A percentile compares a stretch with the other conserved stretches of the same genome.
These are phyloP conservation scores for Wakefieldia striispora DNA, from an alignment of 768 basidiomycete species.

Conservation along the genomic window DNA sequence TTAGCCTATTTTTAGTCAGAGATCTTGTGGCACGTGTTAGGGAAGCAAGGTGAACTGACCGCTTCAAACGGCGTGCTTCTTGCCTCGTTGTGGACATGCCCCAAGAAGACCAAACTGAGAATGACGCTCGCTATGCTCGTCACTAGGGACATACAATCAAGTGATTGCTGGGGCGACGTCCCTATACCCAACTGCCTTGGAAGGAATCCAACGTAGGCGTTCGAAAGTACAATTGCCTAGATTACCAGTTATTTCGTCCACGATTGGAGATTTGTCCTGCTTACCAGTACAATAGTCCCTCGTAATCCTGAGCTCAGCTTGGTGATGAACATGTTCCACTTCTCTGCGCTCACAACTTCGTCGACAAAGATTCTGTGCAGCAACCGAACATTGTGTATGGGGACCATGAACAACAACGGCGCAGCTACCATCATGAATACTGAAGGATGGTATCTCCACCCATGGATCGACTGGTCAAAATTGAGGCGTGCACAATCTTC, in stretches of 20 bases:
- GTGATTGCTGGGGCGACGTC: constrained; percentile 33
- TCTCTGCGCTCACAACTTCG: constrained; percentile 35
- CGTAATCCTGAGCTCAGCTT: constrained; percentile 49
- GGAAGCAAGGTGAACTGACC: constrained; percentile 27
- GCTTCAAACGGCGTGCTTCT: constrained; percentile 31
- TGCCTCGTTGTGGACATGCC: constrained; percentile 37
- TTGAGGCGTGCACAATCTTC: constrained; percentile 43
- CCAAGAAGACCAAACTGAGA: constrained; percentile 41
- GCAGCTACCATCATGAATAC: constrained; percentile 38
- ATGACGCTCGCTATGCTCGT: constrained; percentile 42
- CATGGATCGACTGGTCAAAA: constrained; percentile 32
- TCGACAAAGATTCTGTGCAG: constrained; percentile 53
- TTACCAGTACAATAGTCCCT: constrained; percentile 52
- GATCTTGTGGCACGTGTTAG: neutral
- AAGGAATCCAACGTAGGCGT: constrained; percentile 60
- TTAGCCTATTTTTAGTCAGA: constrained; percentile 10
- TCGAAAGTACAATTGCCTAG: constrained; percentile 56
- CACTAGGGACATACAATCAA: constrained; percentile 44
- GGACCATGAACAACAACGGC: constrained; percentile 48
- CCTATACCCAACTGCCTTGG: constrained; percentile 38
- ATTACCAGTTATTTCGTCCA: neutral
- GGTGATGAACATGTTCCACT: constrained; percentile 45
- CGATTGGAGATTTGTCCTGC: constrained; percentile 8
- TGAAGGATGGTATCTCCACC: constrained; percentile 30
- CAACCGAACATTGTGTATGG: constrained; percentile 43